Conservation (phyloP, 305 asterid species). For the Fraxinus sp. region DNA sequence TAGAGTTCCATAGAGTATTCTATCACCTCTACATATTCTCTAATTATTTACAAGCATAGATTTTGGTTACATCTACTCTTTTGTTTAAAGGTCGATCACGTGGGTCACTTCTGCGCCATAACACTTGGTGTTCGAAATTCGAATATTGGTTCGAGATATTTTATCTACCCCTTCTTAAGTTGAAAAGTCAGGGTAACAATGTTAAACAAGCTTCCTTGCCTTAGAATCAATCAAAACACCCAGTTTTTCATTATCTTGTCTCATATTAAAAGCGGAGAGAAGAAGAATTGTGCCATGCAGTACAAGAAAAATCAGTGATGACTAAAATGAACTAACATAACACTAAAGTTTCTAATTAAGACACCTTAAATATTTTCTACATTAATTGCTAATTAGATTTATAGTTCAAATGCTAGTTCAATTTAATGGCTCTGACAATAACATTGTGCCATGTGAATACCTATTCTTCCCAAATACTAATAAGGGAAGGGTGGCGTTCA, state of each 20-base stretch:
- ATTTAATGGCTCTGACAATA: neutral
- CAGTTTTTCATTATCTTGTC: constrained; percentile 16
- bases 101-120: neutral
- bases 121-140: neutral
- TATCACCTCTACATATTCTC: neutral
- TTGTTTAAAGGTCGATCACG: neutral
- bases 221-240: neutral
- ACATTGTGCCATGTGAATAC: neutral
- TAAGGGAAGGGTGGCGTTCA: neutral
- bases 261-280: neutral
- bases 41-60: neutral
- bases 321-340: neutral
- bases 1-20: neutral
- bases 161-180: too few species aligned
- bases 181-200: neutral
- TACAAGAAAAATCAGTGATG: neutral
- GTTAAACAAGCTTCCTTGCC: constrained; percentile 10
- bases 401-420: neutral
- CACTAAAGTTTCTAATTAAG: neutral
- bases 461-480: constrained; percentile 18
- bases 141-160: too few species aligned
- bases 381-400: neutral
- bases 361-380: neutral
- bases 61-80: neutral
- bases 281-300: neutral